Base-by-base conservation (phyloP, 1,284 basidiomycete species). In the Apiotrichum mycotoxinovorans region DNA sequence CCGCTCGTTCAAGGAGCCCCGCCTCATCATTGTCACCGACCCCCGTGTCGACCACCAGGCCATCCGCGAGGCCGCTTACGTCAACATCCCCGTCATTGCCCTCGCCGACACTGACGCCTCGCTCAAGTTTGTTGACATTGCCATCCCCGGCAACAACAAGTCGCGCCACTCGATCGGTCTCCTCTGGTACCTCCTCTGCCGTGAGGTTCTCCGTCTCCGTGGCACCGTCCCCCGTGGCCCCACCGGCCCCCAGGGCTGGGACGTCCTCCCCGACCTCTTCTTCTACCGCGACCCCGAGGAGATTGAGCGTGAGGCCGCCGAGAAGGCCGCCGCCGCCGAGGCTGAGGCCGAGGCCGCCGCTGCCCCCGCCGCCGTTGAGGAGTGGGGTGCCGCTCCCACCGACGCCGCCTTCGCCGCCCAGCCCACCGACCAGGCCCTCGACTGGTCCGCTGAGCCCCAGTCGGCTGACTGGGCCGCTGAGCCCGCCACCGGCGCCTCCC, bases 221-320 rank as follows among this genome's bases (percentile, higher is more conserved):
- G 96, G 95, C 62, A 87, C 88, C 61, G 86, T 98, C 77, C 87
- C 92, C 65, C 86, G 94, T 71, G 87, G 89, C 51, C 80, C 85
- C 66, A 90, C 94, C 66, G 87, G 89, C 52, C 80, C 85, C 65
- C 89, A 93, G 62, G 91, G 89, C 72, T 98, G 95, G 92, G 88
- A 87, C 77, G 88, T 96, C 77, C 97, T 98, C 88, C 91, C 95
- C 70, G 95, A 98, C 82, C 93, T 98, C 91, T 98, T 97, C 91
- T 98, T 98, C 88, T 98, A 98, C 87, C 91, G 95, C 74, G 95
- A 98, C 82, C 93, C 95, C 63, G 94, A 98, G 78, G 95, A 98
- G 82, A 88, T 96, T 69, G 94, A 97, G 86, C 91, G 89, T 80
- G 93, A 97, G 81, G 88, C 90, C 72, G 86, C 89, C 76, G 91